phyloP scores from a whole-genome alignment of 106 monocot genomes.

The Dioscorea alata region DNA sequence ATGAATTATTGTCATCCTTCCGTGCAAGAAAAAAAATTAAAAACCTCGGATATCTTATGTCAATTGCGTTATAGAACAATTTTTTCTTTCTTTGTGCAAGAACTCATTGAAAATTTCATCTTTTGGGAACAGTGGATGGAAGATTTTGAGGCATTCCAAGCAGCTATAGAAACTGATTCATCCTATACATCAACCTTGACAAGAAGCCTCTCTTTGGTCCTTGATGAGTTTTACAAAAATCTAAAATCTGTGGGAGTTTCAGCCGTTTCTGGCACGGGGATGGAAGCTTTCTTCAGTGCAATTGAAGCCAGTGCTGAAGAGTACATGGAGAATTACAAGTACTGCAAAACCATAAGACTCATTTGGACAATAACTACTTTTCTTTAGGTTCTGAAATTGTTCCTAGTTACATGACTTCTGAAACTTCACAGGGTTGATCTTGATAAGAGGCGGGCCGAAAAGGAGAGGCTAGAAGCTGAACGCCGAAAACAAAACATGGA shows the following conservation, averaged over 20 bases:
- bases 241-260: constrained; percentile 86
- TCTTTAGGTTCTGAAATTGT: too few species aligned
- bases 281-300: constrained; percentile 74
- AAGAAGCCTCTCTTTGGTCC: constrained; percentile 76
- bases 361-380: not conserved
- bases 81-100: not conserved
- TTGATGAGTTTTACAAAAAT: constrained; percentile 97
- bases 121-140: constrained; percentile 78
- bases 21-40: too few species aligned
- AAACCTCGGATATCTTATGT: too few species aligned
- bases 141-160: constrained; percentile 90
- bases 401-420: not conserved
- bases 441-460: constrained; percentile 84
- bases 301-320: constrained; percentile 76
- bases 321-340: constrained; percentile 94
- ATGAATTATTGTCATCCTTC: too few species aligned
- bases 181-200: constrained; percentile 76
- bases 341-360: not conserved
- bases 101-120: not conserved
- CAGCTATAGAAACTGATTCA: constrained; percentile 63
- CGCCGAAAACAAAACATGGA: constrained; percentile 73
- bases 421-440: constrained; percentile 69
- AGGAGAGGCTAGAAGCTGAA: constrained; percentile 65
- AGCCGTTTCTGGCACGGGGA: constrained; percentile 77
- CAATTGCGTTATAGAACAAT: too few species aligned